Evolutionary conservation across 129 eudicot species (phyloP).

Genomic region (Pseudognaphalium luteoalbum): DNA sequence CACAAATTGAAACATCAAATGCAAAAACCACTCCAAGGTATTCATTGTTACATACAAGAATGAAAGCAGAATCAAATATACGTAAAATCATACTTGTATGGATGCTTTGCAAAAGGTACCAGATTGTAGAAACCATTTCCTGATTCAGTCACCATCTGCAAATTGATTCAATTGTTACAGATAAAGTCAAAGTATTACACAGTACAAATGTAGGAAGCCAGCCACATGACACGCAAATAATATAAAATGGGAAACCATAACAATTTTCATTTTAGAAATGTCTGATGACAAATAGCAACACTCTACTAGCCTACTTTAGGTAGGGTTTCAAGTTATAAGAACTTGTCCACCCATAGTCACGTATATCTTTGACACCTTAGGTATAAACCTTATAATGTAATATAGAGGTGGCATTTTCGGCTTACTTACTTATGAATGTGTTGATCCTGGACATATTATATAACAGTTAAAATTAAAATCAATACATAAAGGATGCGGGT

Average conservation of each 20-base stretch:
- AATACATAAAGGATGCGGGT: too few relatives aligned
- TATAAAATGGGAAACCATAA: background rate
- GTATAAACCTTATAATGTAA: too few relatives aligned
- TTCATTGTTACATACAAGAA: background rate
- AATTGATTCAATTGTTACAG: slow-evolving; percentile 20
- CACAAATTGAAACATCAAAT: slow-evolving; percentile 22
- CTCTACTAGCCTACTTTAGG: too few relatives aligned
- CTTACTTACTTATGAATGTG: too few relatives aligned
- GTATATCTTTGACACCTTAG: too few relatives aligned
- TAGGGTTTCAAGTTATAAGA: too few relatives aligned
- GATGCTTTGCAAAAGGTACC: slow-evolving; percentile 77
- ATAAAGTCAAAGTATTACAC: background rate
- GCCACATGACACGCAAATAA: background rate
- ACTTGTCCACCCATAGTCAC: too few relatives aligned
- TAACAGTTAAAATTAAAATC: too few relatives aligned
- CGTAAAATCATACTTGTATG: slow-evolving; percentile 58
- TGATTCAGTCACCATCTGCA: slow-evolving; percentile 58
- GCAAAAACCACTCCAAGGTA: background rate
- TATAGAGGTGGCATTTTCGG: too few relatives aligned
- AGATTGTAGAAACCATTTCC: slow-evolving; percentile 71
- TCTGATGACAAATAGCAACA: too few relatives aligned
- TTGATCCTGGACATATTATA: too few relatives aligned
- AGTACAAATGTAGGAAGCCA: background rate
- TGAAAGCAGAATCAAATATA: slow-evolving; percentile 11
- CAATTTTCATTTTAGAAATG: background rate